Evolutionary conservation across 495 filamentous ascomycete genomes (phyloP), one percentile per base, ranked within the genome.

Genomic region (Penicillium desertorum): DNA sequence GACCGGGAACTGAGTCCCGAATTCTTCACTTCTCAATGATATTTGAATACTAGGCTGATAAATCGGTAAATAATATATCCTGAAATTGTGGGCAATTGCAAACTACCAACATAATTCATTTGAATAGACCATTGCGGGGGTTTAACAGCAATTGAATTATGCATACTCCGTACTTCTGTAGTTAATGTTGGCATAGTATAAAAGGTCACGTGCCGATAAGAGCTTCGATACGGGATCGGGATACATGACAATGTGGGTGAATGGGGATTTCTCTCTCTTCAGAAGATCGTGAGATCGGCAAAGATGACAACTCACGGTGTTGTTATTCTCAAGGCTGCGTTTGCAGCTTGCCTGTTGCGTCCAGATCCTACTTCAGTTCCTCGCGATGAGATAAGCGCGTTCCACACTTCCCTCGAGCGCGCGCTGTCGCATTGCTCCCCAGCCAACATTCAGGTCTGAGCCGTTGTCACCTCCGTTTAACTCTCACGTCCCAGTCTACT

Each of bases 371-470:
- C 78, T 7, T 79, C 88, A 7, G 81, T 91, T 25, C 68, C 86
- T 23, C 81, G 84, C 69, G 81, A 88, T 66, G 86, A 91, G 52
- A 88, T 95, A 77, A 75, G 84, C 56, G 67, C 79, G 37, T 90
- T 94, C 64, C 86, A 92, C 70, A 62, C 74, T 55, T 74, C 83
- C 47, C 79, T 96, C 59, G 84, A 88, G 65, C 74, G 81, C 67
- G 82, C 81, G 54, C 71, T 91, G 64, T 77, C 80, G 71, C 84
- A 87, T 75, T 93, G 91, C 83, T 89, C 90, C 62, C 78, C 85
- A 55, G 68, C 78, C 77, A 95, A 96, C 77, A 88, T 96, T 81
- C 92, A 96, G 92, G 92, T 96, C 91, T 92, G 91, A 90, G 61
- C 65, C 61, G 68, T 67, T 68, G 61, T 62, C 62, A 68, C 61